Evolutionary conservation across 495 filamentous ascomycete genomes (phyloP).

Genomic region (Amorphotheca resinae): DNA sequence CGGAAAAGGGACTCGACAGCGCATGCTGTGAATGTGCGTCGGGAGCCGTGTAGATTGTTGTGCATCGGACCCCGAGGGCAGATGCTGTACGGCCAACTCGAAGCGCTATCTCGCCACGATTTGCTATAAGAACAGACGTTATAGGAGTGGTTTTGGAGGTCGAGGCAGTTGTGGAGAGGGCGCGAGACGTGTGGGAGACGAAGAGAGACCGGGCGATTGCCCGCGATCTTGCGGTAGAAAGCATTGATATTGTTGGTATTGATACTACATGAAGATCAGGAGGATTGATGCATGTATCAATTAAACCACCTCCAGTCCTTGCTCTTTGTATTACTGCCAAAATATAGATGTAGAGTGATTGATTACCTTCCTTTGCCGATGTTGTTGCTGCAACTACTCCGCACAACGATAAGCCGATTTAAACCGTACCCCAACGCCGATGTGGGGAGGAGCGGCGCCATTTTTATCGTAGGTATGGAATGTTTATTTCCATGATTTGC

Average conservation of each 20-base stretch:
- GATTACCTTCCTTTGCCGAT: background rate
- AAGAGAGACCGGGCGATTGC: constrained; percentile 13
- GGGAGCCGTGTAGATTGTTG: constrained; percentile 88
- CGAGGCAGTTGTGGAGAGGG: constrained; percentile 7
- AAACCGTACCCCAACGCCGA: too few relatives aligned
- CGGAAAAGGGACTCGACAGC: constrained; percentile 62
- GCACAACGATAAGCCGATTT: too few relatives aligned
- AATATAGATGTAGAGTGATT: background rate
- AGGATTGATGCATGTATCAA: background rate
- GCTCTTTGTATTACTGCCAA: background rate
- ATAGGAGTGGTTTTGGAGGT: constrained; percentile 35
- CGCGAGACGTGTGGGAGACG: background rate
- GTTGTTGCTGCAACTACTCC: too few relatives aligned
- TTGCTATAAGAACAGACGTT: constrained; percentile 85
- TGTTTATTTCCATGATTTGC: too few relatives aligned
- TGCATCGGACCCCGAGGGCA: constrained; percentile 81
- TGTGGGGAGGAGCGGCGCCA: too few relatives aligned
- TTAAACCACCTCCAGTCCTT: background rate
- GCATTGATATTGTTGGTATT: background rate
- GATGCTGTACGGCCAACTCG: constrained; percentile 80
- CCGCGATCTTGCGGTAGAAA: constrained; percentile 14
- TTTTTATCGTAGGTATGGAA: too few relatives aligned
- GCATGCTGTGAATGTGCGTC: constrained; percentile 85
- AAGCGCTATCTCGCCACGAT: constrained; percentile 93
- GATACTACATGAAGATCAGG: background rate